Percentiles rank a stretch among this genome's conserved stretches.
phyloP scores from a whole-genome alignment of 1,284 basidiomycete species.

The Agaricales sp. region DNA sequence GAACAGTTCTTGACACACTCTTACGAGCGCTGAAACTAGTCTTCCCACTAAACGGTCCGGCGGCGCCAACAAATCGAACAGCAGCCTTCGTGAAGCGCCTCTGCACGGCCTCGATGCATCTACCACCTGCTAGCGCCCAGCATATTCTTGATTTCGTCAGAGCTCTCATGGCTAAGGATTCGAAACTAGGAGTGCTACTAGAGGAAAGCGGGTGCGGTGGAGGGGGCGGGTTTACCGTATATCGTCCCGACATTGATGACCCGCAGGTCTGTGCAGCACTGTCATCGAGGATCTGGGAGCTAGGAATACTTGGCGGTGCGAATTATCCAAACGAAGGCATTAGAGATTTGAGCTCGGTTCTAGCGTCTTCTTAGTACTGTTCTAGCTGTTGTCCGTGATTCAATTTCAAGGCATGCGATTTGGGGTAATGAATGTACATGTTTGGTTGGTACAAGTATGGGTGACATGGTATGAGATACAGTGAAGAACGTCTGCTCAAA shows the following conservation, averaged over 20 bases:
- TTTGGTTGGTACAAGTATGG: not conserved
- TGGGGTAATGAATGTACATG: not conserved
- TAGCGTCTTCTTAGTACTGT: constrained; percentile 41
- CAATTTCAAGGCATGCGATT: no score
- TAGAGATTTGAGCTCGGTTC: constrained; percentile 18
- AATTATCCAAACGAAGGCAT: constrained; percentile 55
- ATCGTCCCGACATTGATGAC: constrained; percentile 77
- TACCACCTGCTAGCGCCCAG: constrained; percentile 59
- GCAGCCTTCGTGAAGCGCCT: constrained; percentile 92
- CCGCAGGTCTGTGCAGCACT: constrained; percentile 74
- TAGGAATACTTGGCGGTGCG: constrained; percentile 34
- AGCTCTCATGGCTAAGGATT: constrained; percentile 64
- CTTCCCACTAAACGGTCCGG: constrained; percentile 56
- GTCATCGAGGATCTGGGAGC: constrained; percentile 63
- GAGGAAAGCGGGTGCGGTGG: constrained; percentile 62
- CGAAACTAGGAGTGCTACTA: constrained; percentile 75
- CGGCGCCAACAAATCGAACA: constrained; percentile 66
- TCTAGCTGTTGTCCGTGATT: no score
- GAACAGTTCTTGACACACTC: constrained; percentile 52
- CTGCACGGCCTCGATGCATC: constrained; percentile 67
- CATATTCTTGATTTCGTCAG: constrained; percentile 68
- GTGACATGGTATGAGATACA: not conserved
- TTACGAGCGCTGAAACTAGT: constrained; percentile 78
- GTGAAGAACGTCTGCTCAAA: not conserved
- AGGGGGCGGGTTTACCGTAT: constrained; percentile 61